Evolutionary conservation across 805 yeast genomes (phyloP).

Genomic region (Hanseniaspora jakobsenii): DNA sequence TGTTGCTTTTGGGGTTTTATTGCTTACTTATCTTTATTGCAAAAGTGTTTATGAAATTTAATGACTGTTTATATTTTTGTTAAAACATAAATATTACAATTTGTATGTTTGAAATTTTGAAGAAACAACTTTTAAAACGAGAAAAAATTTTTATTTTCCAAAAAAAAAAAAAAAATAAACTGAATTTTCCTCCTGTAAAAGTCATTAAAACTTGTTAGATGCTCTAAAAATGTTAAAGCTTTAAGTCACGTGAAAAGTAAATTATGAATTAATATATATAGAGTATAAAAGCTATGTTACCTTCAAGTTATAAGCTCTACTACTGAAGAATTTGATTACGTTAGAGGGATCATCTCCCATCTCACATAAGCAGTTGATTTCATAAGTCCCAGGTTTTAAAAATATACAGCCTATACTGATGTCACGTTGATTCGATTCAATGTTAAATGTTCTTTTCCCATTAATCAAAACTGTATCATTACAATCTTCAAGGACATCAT

Average conservation of each 20-base stretch:
- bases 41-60: not conserved
- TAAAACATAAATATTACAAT: too few relatives aligned
- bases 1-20: not conserved
- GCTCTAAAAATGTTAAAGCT: too few relatives aligned
- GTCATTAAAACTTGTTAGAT: not conserved
- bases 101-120: not conserved
- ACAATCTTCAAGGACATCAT: slow-evolving; percentile 7
- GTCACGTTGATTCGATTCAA: not conserved
- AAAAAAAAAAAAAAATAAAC: not conserved
- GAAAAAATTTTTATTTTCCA: not conserved
- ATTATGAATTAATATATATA: not conserved
- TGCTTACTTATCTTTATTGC: not conserved
- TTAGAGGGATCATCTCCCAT: slow-evolving; percentile 11
- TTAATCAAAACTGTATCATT: slow-evolving; percentile 9
- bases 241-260: not conserved
- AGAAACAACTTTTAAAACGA: not conserved
- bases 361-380: slow-evolving; percentile 15
- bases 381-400: slow-evolving; percentile 9
- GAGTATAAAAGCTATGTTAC: not conserved
- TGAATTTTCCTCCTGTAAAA: not conserved
- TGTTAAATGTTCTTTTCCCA: slow-evolving; percentile 13
- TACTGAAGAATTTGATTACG: slow-evolving; percentile 8
- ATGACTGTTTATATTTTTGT: not conserved
- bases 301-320: slow-evolving; percentile 5
- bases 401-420: slow-evolving; percentile 2